Conservation (phyloP, 2,329 filamentous ascomycete genomes). For the Fusarium caatingaense region DNA sequence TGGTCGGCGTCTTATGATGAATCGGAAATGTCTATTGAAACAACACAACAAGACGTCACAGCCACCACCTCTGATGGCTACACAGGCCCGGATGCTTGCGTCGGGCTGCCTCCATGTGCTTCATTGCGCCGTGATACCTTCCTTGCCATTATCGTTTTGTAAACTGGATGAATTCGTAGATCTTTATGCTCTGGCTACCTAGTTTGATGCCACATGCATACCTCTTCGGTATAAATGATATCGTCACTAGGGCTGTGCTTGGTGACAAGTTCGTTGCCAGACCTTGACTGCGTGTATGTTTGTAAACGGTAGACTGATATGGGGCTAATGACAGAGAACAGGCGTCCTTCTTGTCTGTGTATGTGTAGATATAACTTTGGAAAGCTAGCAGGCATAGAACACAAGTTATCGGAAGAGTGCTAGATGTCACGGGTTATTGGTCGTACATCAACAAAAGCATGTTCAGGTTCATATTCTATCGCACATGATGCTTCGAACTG, state of each 20-base stretch:
- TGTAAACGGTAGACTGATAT: background rate
- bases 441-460: background rate
- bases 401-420: background rate
- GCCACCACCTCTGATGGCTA: constrained; percentile 18
- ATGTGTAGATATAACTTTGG: background rate
- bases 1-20: constrained; percentile 48
- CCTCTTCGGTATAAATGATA: background rate
- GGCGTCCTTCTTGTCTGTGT: background rate
- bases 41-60: constrained; percentile 34
- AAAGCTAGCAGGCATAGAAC: background rate
- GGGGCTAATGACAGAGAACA: background rate
- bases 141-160: background rate
- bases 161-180: background rate
- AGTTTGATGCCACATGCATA: background rate
- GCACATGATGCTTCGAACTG: background rate
- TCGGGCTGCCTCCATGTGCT: constrained; percentile 21
- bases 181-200: background rate
- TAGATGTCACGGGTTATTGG: too few species aligned
- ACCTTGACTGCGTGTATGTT: background rate
- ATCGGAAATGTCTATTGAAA: constrained; percentile 47
- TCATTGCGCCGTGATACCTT: constrained; percentile 10
- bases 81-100: constrained; percentile 7
- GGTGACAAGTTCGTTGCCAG: background rate
- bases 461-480: background rate
- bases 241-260: background rate